A percentile compares a stretch with the other conserved stretches of the same genome.
Conservation (phyloP, 1,284 basidiomycete species). For the Malassezia obtusa region DNA sequence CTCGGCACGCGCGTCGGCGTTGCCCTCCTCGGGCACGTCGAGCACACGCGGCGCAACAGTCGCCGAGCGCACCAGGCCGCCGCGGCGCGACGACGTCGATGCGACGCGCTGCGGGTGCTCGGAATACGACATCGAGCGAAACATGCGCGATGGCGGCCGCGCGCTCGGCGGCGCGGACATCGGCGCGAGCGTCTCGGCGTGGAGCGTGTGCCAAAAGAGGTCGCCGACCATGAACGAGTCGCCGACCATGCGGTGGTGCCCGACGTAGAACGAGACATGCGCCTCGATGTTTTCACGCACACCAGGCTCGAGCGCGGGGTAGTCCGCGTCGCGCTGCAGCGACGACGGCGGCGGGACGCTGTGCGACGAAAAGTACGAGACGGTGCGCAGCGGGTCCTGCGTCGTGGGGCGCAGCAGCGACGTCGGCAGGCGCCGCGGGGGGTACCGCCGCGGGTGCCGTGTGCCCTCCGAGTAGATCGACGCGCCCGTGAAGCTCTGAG, state of each 20-base stretch:
- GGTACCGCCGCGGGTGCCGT: neutral
- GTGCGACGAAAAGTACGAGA: neutral
- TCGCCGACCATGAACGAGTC: constrained; percentile 36
- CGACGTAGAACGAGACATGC: neutral
- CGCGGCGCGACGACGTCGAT: no score
- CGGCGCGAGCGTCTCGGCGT: neutral
- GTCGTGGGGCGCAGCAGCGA: neutral
- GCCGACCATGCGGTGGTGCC: constrained; percentile 29
- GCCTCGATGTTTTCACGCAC: neutral
- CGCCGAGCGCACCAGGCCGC: no score
- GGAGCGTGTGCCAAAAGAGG: constrained; percentile 25
- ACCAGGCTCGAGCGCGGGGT: neutral
- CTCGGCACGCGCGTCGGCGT: neutral
- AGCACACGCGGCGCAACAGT: no score
- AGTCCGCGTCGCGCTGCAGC: neutral
- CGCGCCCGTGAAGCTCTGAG: neutral
- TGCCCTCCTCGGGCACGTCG: no score
- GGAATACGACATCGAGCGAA: no score
- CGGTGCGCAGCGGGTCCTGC: neutral
- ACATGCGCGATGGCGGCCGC: neutral
- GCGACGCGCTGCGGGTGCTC: no score
- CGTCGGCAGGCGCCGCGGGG: neutral
- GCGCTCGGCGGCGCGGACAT: neutral
- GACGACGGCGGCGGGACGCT: neutral
- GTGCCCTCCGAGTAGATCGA: neutral